Evolutionary conservation across 768 basidiomycete species (phyloP).

Genomic region (Strobilomyces confusus): DNA sequence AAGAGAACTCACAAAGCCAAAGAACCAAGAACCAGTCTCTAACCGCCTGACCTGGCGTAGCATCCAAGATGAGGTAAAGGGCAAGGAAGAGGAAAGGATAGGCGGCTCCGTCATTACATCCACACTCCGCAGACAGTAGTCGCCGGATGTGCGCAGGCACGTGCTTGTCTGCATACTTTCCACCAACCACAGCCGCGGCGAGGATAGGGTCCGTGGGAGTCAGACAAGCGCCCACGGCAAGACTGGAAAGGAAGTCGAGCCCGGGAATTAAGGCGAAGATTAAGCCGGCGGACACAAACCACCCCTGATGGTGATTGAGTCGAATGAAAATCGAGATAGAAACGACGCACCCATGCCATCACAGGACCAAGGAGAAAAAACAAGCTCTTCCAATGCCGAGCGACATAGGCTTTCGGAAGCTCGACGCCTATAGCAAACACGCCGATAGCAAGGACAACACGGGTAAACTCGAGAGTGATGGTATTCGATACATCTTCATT

Average conservation of each 20-base stretch:
- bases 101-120: constrained; percentile 95
- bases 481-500: constrained; percentile 51
- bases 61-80: constrained; percentile 78
- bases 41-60: constrained; percentile 57
- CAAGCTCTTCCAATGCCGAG: constrained; percentile 87
- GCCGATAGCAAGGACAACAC: constrained; percentile 91
- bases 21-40: constrained; percentile 85
- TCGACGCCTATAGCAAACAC: constrained; percentile 99
- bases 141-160: constrained; percentile 80
- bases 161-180: constrained; percentile 97
- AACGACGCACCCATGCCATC: constrained; percentile 72
- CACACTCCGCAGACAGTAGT: constrained; percentile 70
- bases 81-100: constrained; percentile 92
- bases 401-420: constrained; percentile 93
- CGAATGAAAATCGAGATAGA: background rate
- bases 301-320: constrained; percentile 52
- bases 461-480: constrained; percentile 85
- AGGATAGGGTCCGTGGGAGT: constrained; percentile 68
- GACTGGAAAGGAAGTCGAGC: constrained; percentile 82
- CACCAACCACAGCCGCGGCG: constrained; percentile 66
- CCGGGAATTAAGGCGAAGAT: constrained; percentile 91
- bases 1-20: constrained; percentile 71
- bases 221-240: constrained; percentile 89
- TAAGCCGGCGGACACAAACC: constrained; percentile 88
- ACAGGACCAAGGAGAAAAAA: constrained; percentile 78